These are phyloP conservation scores for Penicillium sp. DNA, from an alignment of 2,329 filamentous ascomycete species.

Conservation along the genomic window DNA sequence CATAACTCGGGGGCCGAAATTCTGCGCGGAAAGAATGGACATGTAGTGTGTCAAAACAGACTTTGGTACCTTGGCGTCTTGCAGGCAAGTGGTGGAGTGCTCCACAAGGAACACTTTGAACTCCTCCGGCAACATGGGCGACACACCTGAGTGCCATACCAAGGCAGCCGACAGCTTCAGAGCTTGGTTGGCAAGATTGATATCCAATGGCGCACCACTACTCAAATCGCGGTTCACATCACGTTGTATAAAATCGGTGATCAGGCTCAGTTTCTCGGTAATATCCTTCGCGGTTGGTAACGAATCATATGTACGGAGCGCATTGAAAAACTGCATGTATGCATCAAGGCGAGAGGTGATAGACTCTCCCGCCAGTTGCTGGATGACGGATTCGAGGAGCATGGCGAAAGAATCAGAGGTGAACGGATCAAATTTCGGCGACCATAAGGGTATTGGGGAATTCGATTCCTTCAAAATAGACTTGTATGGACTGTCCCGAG, in stretches of 20 bases:
- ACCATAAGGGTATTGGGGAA: slow-evolving; percentile 42
- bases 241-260: slow-evolving; percentile 80
- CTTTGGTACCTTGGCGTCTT: slow-evolving; percentile 70
- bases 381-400: slow-evolving; percentile 82
- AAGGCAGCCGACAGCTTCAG: slow-evolving; percentile 76
- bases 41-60: slow-evolving; percentile 76
- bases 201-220: slow-evolving; percentile 59
- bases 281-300: slow-evolving; percentile 73
- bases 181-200: slow-evolving; percentile 72
- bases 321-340: slow-evolving; percentile 75
- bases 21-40: slow-evolving; percentile 77
- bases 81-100: slow-evolving; percentile 71
- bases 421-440: slow-evolving; percentile 47
- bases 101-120: slow-evolving; percentile 81
- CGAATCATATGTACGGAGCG: slow-evolving; percentile 78
- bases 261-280: slow-evolving; percentile 70
- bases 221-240: slow-evolving; percentile 68
- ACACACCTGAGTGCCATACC: slow-evolving; percentile 71
- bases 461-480: slow-evolving; percentile 76
- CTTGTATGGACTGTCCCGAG: slow-evolving; percentile 54
- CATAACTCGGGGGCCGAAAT: slow-evolving; percentile 74
- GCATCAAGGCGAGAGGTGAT: slow-evolving; percentile 76
- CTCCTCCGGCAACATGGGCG: slow-evolving; percentile 70
- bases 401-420: slow-evolving; percentile 64
- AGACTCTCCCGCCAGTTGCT: slow-evolving; percentile 75